phyloP scores from a whole-genome alignment of 1,284 basidiomycete species.

The Microbotryum scabiosae region DNA sequence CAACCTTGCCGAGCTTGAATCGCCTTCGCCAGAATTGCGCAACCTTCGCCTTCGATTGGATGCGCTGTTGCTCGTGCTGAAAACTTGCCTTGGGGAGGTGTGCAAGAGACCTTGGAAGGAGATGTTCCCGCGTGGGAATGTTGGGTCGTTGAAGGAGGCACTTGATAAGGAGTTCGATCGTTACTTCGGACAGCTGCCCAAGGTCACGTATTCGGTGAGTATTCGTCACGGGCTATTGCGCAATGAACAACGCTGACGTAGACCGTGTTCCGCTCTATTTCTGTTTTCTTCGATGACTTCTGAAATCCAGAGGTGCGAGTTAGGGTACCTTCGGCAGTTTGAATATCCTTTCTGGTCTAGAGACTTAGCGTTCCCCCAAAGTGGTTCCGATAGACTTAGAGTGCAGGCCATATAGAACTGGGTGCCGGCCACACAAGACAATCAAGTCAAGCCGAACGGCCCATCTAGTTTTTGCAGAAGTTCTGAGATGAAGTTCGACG shows the following conservation, averaged over 20 bases:
- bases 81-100: slow-evolving; percentile 34
- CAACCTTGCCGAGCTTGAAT: slow-evolving; percentile 29
- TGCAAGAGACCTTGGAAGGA: slow-evolving; percentile 34
- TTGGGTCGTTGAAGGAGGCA: slow-evolving; percentile 24
- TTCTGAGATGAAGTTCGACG: no score
- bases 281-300: background rate
- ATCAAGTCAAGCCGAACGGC: no score
- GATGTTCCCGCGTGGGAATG: slow-evolving; percentile 29
- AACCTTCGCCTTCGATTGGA: slow-evolving; percentile 33
- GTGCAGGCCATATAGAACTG: no score
- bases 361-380: slow-evolving; percentile 7
- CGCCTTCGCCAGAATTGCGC: background rate
- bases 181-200: slow-evolving; percentile 35
- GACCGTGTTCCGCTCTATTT: background rate
- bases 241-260: background rate
- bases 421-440: no score
- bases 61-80: slow-evolving; percentile 37
- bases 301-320: slow-evolving; percentile 4
- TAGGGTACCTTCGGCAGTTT: slow-evolving; percentile 13
- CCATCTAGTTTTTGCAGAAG: no score
- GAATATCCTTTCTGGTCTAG: slow-evolving; percentile 22
- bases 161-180: slow-evolving; percentile 28
- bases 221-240: background rate
- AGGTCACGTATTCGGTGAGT: slow-evolving; percentile 31
- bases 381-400: no score